phyloP scores from a whole-genome alignment of 1,284 basidiomycete species.

The Boletus smithii region DNA sequence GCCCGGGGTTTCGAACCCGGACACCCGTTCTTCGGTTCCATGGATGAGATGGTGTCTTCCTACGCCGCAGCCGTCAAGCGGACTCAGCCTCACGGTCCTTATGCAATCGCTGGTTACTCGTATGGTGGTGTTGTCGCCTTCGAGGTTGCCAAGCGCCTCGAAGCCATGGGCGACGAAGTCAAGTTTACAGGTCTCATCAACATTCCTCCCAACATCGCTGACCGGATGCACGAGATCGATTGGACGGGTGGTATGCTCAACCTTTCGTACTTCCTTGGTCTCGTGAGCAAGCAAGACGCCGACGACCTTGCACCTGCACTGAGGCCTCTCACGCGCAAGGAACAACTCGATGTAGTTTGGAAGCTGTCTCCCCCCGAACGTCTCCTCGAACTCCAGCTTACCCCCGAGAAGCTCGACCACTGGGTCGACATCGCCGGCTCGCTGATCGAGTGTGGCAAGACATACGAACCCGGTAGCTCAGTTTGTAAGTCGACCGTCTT shows the following conservation, averaged over 20 bases:
- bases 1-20: constrained; percentile 43
- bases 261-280: constrained; percentile 30
- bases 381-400: constrained; percentile 31
- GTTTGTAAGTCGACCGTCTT: constrained; percentile 21
- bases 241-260: constrained; percentile 43
- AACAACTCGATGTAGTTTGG: constrained; percentile 30
- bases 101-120: constrained; percentile 47
- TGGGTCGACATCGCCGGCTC: constrained; percentile 34
- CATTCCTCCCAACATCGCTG: constrained; percentile 43
- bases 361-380: constrained; percentile 32
- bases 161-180: constrained; percentile 36
- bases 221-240: constrained; percentile 41
- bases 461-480: constrained; percentile 25
- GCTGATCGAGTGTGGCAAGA: constrained; percentile 31
- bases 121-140: constrained; percentile 49
- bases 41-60: constrained; percentile 42
- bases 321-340: constrained; percentile 18
- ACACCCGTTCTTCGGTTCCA: constrained; percentile 36
- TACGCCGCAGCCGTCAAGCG: constrained; percentile 40
- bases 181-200: constrained; percentile 43
- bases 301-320: constrained; percentile 22
- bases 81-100: constrained; percentile 42
- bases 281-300: constrained; percentile 28
- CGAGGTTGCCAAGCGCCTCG: constrained; percentile 43
- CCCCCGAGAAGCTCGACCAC: constrained; percentile 27